Percentiles rank a stretch among this genome's conserved stretches.
These are phyloP conservation scores for Vitis riparia DNA, from an alignment of 164 flowering plant species.

Conservation along the genomic window DNA sequence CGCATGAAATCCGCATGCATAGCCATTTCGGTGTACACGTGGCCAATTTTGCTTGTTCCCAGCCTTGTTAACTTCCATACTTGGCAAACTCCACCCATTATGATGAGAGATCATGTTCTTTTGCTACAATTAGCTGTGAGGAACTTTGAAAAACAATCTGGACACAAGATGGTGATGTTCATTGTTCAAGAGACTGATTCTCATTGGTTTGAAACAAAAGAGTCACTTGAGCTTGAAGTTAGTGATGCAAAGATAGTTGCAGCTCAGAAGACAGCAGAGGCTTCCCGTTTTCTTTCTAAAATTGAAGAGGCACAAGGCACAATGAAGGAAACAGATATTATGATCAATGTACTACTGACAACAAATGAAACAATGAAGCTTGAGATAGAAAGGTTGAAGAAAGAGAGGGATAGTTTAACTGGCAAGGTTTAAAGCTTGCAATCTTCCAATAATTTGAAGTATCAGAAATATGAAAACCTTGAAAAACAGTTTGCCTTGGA, in stretches of 20 bases:
- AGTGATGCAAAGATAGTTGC: slow-evolving; percentile 56
- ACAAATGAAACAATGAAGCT: slow-evolving; percentile 74
- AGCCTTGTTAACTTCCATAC: no score
- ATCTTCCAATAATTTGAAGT: slow-evolving; percentile 33
- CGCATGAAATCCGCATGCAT: no score
- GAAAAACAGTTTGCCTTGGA: slow-evolving; percentile 42
- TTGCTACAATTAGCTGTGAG: slow-evolving; percentile 39
- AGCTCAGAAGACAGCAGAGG: slow-evolving; percentile 66
- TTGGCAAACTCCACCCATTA: no score
- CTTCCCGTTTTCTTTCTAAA: slow-evolving; percentile 59
- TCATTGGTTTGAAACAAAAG: slow-evolving; percentile 48
- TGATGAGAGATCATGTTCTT: slow-evolving; percentile 27
- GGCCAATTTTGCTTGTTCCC: no score
- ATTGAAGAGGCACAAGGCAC: slow-evolving; percentile 82
- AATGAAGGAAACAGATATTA: slow-evolving; percentile 73
- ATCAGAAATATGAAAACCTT: slow-evolving; percentile 2
- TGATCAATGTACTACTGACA: slow-evolving; percentile 70
- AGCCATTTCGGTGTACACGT: no score
- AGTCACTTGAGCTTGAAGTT: slow-evolving; percentile 63
- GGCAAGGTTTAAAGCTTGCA: slow-evolving; percentile 51
- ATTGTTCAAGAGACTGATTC: slow-evolving; percentile 36
- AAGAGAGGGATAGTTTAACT: slow-evolving; percentile 41
- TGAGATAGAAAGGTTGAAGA: slow-evolving; percentile 14
- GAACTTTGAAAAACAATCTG: slow-evolving; percentile 41
- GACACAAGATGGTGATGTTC: slow-evolving; percentile 34